Evolutionary conservation across 2,329 filamentous ascomycete genomes (phyloP), one percentile per base, ranked within the genome.

Genomic region (Sclerotiophoma versabilis): DNA sequence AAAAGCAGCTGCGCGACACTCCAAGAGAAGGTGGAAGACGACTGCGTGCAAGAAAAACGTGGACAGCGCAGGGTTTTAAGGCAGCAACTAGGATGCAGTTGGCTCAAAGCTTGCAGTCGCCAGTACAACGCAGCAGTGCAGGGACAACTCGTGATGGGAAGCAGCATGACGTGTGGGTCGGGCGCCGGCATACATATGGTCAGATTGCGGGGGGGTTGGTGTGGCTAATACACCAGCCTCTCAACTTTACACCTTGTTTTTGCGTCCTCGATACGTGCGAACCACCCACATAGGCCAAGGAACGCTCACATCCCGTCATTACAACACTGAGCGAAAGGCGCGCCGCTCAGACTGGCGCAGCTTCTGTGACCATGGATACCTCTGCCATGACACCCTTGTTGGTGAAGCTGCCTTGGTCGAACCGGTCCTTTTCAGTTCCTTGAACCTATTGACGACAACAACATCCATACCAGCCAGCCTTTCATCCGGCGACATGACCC

Each of bases 121-220:
- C 23, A 39, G 53, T 38, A 56, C 48, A 56, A 56, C 53, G 37
- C 48, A 56, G 37, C 53, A 51, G 47, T 47, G 51, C 51, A 54
- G 46, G 45, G 46, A 39, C 51, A 38, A 48, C 43, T 56, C 43
- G 53, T 47, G 25, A 29, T 56, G 42, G 38, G 15, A 42, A 34
- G 44, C 43, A 49, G 36, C 20, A 45, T 56, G 53, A 56, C 53
- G 53, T 56, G 44, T 49, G 38, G 39, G 22, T 29, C 51, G 51
- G 45, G 26, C 29, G 22, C 25, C 26, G 26, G 43, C 43, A 25
- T 43, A 33, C 20, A 37, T 51, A 37, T 22, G 19, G 26, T 25
- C 41, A 37, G 36, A 48, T 39, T 44, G 51, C 45, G 51, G 51
- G 51, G 51, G 33, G 51, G 39, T 32, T 49, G 51, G 46, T 48